A percentile compares a stretch with the other conserved stretches of the same genome.
These are phyloP conservation scores for Globisporangium canariense DNA, from an alignment of 352 stramenopile species.

Conservation along the genomic window DNA sequence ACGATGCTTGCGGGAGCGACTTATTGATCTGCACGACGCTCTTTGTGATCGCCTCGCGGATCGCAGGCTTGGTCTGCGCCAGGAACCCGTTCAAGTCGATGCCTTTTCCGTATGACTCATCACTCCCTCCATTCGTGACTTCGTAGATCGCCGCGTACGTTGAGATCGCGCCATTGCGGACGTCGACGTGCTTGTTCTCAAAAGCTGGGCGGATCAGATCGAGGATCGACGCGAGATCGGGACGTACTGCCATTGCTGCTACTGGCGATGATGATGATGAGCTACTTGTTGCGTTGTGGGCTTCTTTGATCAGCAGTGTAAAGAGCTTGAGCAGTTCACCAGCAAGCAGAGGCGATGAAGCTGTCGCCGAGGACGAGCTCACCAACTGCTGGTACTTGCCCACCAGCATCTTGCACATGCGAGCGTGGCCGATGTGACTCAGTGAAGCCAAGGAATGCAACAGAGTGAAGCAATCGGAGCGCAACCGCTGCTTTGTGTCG, in stretches of 20 bases:
- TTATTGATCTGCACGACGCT: slow-evolving; percentile 74
- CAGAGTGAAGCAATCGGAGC: slow-evolving; percentile 67
- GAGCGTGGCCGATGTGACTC: slow-evolving; percentile 50
- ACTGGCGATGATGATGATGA: not conserved
- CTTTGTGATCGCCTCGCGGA: slow-evolving; percentile 66
- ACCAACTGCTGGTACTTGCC: slow-evolving; percentile 52
- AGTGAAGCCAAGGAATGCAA: slow-evolving; percentile 60
- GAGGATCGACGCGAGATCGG: slow-evolving; percentile 43
- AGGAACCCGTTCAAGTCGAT: slow-evolving; percentile 70
- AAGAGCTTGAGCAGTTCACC: slow-evolving; percentile 69
- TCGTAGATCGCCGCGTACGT: slow-evolving; percentile 75
- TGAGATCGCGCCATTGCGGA: slow-evolving; percentile 64
- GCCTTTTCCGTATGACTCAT: slow-evolving; percentile 22
- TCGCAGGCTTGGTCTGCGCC: slow-evolving; percentile 56
- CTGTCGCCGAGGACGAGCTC: slow-evolving; percentile 24
- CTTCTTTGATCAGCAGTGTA: slow-evolving; percentile 51
- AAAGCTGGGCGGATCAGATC: slow-evolving; percentile 45
- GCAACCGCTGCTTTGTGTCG: slow-evolving; percentile 73
- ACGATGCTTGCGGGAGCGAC: slow-evolving; percentile 14
- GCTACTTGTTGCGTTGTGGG: slow-evolving; percentile 3
- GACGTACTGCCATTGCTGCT: slow-evolving; percentile 10
- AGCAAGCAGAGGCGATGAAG: slow-evolving; percentile 47
- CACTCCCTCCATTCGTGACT: slow-evolving; percentile 45
- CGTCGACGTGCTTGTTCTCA: slow-evolving; percentile 83
- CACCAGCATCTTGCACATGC: slow-evolving; percentile 60